Evolutionary conservation across 2,329 filamentous ascomycete species (phyloP), one percentile per base, ranked within the genome.

Genomic region (Fonsecaea nubica): DNA sequence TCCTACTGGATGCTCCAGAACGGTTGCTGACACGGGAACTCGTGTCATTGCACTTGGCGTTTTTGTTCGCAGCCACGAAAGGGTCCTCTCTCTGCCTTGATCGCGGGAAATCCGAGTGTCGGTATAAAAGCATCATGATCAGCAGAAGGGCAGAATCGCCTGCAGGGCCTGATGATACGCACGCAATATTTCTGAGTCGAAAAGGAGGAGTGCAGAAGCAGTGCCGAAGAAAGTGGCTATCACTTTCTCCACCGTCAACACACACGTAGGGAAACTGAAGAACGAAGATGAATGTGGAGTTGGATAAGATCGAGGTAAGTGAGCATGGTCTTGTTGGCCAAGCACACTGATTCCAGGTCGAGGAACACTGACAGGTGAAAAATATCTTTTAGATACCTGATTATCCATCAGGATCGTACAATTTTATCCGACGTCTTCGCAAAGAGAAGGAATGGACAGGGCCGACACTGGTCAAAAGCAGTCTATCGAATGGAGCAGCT

Each of bases 331-430:
- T 50, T 3, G 21, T 30, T 13, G 21, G 45, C 25, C 9, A 9
- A 12, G 12, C 42, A 10, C 7, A 6, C 9, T 25, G 9, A 30
- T 50, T 30, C 9, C 45, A 12, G 0, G 18, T 10, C 4, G 18
- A 25, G 45, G 18, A 8, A 25, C 9, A 6, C 12, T 25, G 25
- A 25, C 9, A 2, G 3, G 25, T 12, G 18, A 8, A 50, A 10
- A 50, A 50, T 13, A 8, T 12, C 21, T 3, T n/a, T 50, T 18
- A 50, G 45, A 50, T 50, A 50, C 45, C 45, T 50, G 45, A 50
- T 50, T 50, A 50, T 50, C 45, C 45, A 13, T 30, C 45, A 13
- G 45, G 45, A 50, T 50, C 45, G 21, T 50, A 50, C 18, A 50
- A 50, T 21, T 50, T 50, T 13, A 25, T 50, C 21, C 45, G 45